Conservation (phyloP, 1,139 yeast species). For the Saccharomycopsis hybrid region DNA sequence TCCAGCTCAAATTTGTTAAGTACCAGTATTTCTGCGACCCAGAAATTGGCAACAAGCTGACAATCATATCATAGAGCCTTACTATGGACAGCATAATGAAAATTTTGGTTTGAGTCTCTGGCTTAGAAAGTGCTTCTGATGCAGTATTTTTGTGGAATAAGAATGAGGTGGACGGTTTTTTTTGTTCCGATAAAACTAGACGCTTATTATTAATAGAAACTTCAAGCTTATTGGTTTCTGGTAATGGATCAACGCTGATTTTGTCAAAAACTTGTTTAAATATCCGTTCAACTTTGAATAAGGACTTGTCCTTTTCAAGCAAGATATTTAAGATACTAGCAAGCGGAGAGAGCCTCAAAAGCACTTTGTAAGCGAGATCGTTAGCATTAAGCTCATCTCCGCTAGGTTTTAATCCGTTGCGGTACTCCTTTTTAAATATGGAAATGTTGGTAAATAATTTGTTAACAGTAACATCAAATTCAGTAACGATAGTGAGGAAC, state of each 20-base stretch:
- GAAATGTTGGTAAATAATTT: too few relatives aligned
- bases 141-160: not conserved
- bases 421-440: too few relatives aligned
- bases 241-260: not conserved
- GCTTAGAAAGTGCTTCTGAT: not conserved
- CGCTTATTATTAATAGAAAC: not conserved
- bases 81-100: conserved; percentile 1
- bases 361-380: not conserved
- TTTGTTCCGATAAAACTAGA: not conserved
- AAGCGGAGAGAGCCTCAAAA: conserved; percentile 49
- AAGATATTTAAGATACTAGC: conserved; percentile 56
- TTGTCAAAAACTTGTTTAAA: conserved; percentile 16
- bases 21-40: conserved; percentile 39
- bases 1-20: conserved; percentile 33
- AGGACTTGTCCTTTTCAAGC: conserved; percentile 33
- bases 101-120: not conserved
- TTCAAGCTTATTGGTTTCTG: not conserved
- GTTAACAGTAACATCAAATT: too few relatives aligned
- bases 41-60: conserved; percentile 57
- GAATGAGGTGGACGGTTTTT: too few relatives aligned
- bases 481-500: too few relatives aligned
- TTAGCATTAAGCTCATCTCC: too few relatives aligned
- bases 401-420: too few relatives aligned
- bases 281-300: conserved; percentile 23
- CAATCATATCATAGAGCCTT: conserved; percentile 39